Conservation (phyloP, 2,329 filamentous ascomycete species). For the Ilyonectria sp. region DNA sequence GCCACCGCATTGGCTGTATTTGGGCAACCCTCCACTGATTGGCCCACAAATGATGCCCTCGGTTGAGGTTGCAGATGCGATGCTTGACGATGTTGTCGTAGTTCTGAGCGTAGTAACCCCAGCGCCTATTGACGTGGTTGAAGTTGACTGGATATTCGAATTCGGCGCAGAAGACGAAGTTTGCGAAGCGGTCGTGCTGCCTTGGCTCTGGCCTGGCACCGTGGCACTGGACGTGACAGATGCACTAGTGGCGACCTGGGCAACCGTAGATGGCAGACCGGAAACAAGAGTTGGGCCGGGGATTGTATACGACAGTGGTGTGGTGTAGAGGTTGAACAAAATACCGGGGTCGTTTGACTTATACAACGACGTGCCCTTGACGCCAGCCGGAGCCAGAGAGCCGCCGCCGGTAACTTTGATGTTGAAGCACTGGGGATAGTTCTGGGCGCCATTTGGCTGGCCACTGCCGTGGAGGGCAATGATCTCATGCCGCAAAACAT, state of each 20-base stretch:
- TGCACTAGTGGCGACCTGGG: constrained; percentile 21
- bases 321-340: constrained; percentile 52
- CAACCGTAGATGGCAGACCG: constrained; percentile 39
- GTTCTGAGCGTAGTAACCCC: constrained; percentile 34
- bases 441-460: constrained; percentile 63
- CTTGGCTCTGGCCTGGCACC: constrained; percentile 26
- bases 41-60: constrained; percentile 41
- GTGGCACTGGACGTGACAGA: constrained; percentile 42
- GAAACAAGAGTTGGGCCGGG: constrained; percentile 47
- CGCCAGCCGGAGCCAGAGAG: constrained; percentile 50
- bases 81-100: constrained; percentile 12
- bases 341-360: constrained; percentile 51
- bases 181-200: not conserved
- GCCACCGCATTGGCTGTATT: constrained; percentile 43
- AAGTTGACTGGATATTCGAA: not conserved
- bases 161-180: not conserved
- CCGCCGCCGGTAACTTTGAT: constrained; percentile 61
- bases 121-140: not conserved
- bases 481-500: constrained; percentile 67
- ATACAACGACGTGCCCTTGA: constrained; percentile 51
- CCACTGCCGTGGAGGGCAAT: constrained; percentile 64
- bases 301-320: constrained; percentile 44
- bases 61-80: constrained; percentile 1
- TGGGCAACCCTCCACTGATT: constrained; percentile 35
- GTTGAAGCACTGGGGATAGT: constrained; percentile 68